Conservation (phyloP, 1,139 yeast species). For the Taiozyma sp. region DNA sequence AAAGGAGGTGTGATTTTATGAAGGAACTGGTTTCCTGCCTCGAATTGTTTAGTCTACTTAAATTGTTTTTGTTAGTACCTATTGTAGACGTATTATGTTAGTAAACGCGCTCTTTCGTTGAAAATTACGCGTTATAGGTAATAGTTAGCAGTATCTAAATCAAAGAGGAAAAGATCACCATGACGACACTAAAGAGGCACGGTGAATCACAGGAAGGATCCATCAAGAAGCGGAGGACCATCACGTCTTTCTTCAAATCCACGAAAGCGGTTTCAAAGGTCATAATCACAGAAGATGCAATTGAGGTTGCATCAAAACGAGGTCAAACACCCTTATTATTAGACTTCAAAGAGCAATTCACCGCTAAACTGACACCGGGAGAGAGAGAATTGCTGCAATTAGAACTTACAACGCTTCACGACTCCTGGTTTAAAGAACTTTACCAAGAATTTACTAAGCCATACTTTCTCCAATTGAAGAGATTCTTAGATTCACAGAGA, state of each 20-base stretch:
- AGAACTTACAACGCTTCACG: conserved; percentile 69
- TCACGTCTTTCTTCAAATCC: not conserved
- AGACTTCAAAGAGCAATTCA: conserved; percentile 37
- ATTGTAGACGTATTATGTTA: no score
- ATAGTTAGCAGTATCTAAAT: not conserved
- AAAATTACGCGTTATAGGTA: not conserved
- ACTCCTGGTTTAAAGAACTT: conserved; percentile 71
- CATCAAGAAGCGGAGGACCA: not conserved
- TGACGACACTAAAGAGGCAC: not conserved
- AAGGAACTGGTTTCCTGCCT: not conserved
- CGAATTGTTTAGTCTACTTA: not conserved
- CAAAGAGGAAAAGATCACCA: not conserved
- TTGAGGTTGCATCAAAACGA: not conserved
- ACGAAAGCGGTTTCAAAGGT: not conserved
- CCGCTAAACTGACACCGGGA: conserved; percentile 45
- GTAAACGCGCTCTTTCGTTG: not conserved
- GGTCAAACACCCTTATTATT: not conserved
- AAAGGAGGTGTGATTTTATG: not conserved
- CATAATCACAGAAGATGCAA: not conserved
- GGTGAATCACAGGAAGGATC: not conserved
- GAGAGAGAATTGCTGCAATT: conserved; percentile 52
- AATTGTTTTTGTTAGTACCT: not conserved
- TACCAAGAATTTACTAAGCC: conserved; percentile 78
- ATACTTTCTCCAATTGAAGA: conserved; percentile 72
- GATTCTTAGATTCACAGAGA: conserved; percentile 40